Percentiles rank a stretch among this genome's conserved stretches.
Conservation (phyloP, 2,329 filamentous ascomycete genomes). For the Ophiocordyceps camponoti-rufipedis region DNA sequence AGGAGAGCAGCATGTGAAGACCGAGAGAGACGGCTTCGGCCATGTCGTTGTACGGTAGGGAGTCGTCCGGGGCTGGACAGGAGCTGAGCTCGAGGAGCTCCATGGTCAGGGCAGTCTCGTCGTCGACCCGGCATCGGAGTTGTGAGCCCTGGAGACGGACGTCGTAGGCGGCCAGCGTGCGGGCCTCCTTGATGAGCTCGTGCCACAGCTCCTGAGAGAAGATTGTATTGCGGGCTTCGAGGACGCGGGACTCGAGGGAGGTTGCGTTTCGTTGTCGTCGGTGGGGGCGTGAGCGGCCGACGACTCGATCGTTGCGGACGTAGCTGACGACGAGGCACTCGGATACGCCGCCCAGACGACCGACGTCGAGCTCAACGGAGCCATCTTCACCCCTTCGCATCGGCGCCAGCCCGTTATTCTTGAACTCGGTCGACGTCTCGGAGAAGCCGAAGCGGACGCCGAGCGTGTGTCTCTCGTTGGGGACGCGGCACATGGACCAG, state of each 20-base stretch:
- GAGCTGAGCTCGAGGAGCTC: conserved; percentile 46
- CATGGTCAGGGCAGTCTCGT: conserved; percentile 38
- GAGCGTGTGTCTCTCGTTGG: conserved; percentile 53
- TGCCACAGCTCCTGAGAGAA: conserved; percentile 81
- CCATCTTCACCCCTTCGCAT: conserved; percentile 60
- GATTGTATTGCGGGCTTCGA: conserved; percentile 59
- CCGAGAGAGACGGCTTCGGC: conserved; percentile 49
- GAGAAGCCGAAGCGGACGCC: conserved; percentile 81
- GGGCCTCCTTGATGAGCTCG: conserved; percentile 69
- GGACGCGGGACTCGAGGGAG: conserved; percentile 46
- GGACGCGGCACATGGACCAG: conserved; percentile 70
- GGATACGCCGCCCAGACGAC: conserved; percentile 29
- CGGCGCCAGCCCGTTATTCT: conserved; percentile 60
- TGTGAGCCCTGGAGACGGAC: conserved; percentile 44
- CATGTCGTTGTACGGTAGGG: conserved; percentile 25
- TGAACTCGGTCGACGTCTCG: conserved; percentile 44
- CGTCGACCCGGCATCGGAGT: conserved; percentile 35
- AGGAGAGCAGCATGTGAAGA: conserved; percentile 58
- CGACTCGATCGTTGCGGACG: conserved; percentile 33
- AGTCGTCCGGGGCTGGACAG: conserved; percentile 12
- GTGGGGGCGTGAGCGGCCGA: conserved; percentile 36
- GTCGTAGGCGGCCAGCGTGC: conserved; percentile 50
- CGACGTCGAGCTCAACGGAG: conserved; percentile 52
- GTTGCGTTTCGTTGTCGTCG: conserved; percentile 31
- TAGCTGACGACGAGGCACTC: conserved; percentile 52